Conservation (phyloP, 768 basidiomycete species). For the Tricholoma sp. region DNA sequence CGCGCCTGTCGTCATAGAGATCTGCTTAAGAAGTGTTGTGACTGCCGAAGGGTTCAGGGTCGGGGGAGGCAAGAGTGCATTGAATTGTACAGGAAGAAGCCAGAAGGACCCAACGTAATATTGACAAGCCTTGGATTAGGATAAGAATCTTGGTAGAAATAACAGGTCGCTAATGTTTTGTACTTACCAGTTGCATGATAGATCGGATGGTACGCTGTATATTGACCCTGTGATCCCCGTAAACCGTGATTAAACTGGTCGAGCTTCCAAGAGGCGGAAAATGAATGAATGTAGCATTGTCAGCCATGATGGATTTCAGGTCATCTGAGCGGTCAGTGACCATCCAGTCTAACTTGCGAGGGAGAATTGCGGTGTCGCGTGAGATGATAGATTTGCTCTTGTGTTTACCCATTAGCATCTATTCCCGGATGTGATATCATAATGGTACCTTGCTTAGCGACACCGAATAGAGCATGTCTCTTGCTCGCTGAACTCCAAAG, state of each 20-base stretch:
- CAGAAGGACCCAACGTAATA: slow-evolving; percentile 97
- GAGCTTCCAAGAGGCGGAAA: slow-evolving; percentile 91
- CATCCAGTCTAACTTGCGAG: slow-evolving; percentile 98
- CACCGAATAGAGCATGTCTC: slow-evolving; percentile 91
- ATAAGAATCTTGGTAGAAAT: background rate
- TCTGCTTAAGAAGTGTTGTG: slow-evolving; percentile 78
- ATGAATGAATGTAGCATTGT: slow-evolving; percentile 94
- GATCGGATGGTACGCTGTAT: slow-evolving; percentile 92
- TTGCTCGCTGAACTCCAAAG: slow-evolving; percentile 90
- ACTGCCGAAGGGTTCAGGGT: slow-evolving; percentile 80
- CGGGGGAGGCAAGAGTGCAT: slow-evolving; percentile 80
- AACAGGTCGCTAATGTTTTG: background rate
- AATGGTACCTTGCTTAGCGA: slow-evolving; percentile 74
- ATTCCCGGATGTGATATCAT: slow-evolving; percentile 3
- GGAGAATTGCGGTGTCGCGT: slow-evolving; percentile 88
- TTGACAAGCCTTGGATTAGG: slow-evolving; percentile 69
- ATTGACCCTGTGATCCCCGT: slow-evolving; percentile 89
- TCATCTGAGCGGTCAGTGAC: slow-evolving; percentile 95
- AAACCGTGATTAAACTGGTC: slow-evolving; percentile 89
- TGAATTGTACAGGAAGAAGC: slow-evolving; percentile 92
- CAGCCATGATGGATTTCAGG: slow-evolving; percentile 86
- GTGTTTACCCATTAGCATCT: background rate
- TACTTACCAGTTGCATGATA: slow-evolving; percentile 88
- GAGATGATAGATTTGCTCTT: slow-evolving; percentile 90
- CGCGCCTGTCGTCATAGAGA: slow-evolving; percentile 82